Conservation (phyloP, 257 asterid species). For the Petunia axillaris region DNA sequence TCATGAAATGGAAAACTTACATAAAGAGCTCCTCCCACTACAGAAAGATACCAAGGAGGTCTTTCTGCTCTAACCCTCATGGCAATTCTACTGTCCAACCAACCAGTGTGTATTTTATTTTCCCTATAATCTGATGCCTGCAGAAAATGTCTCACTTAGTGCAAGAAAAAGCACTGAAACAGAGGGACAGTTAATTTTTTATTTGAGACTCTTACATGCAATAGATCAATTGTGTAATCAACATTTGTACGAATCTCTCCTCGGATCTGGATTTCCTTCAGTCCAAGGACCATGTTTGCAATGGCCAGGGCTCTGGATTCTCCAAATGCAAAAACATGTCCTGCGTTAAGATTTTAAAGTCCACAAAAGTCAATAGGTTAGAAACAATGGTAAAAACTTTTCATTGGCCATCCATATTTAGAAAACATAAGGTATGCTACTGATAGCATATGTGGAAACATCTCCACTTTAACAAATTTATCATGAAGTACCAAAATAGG, state of each 20-base stretch:
- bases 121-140: conserved; percentile 96
- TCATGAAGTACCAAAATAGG: not conserved
- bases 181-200: conserved; percentile 5
- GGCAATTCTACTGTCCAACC: conserved; percentile 99
- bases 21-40: conserved; percentile 98
- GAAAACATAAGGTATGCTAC: not conserved
- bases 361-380: conserved; percentile 17
- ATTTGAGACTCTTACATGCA: conserved; percentile 67
- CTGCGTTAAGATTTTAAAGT: conserved; percentile 47
- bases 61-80: conserved; percentile 99
- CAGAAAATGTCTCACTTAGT: conserved; percentile 26
- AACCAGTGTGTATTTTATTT: conserved; percentile 97
- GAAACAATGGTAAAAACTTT: not conserved
- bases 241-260: conserved; percentile 99
- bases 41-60: conserved; percentile 99
- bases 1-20: conserved; percentile 49
- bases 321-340: conserved; percentile 98
- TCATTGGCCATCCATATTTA: not conserved
- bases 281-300: conserved; percentile 99
- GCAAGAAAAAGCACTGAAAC: not conserved
- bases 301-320: conserved; percentile 97
- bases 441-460: not conserved
- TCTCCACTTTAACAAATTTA: not conserved
- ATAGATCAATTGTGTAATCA: conserved; percentile 96
- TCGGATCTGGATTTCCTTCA: conserved; percentile 97